phyloP scores from a whole-genome alignment of 2,329 filamentous ascomycete species.

The Aspergillus melleus region DNA sequence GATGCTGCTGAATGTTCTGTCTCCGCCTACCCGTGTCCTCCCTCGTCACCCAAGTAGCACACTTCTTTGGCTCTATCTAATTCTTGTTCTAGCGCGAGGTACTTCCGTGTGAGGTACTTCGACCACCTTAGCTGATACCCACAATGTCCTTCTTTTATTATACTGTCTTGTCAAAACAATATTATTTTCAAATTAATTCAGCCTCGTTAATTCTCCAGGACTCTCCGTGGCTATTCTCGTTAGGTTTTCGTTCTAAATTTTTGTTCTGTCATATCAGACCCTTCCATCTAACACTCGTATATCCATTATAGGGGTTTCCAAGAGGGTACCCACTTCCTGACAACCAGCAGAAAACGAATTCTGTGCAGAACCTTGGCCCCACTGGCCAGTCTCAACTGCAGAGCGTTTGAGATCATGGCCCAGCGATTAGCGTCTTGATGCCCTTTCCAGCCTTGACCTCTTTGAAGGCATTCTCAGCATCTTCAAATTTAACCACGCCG shows the following conservation, averaged over 20 bases:
- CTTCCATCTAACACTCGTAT: no score
- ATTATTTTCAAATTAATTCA: no score
- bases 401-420: conserved; percentile 26
- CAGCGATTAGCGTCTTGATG: conserved; percentile 50
- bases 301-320: neutral
- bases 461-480: conserved; percentile 83
- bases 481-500: conserved; percentile 71
- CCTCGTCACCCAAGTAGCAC: neutral
- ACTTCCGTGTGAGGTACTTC: neutral
- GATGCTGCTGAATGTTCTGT: conserved; percentile 41
- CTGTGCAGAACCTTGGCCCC: neutral
- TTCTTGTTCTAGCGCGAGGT: no score
- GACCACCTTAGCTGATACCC: neutral
- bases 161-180: neutral
- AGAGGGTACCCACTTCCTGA: neutral
- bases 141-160: neutral
- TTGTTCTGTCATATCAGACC: no score
- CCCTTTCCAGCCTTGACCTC: conserved; percentile 79
- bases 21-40: no score
- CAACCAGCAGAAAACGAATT: no score
- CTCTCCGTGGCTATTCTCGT: no score
- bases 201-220: no score
- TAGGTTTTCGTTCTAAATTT: no score
- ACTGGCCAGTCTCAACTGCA: neutral
- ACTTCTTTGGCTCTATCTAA: neutral